A percentile compares a stretch with the other conserved stretches of the same genome.
Conservation (phyloP, 305 asterid genomes). For the Fraxinus xanthoxyloides region DNA sequence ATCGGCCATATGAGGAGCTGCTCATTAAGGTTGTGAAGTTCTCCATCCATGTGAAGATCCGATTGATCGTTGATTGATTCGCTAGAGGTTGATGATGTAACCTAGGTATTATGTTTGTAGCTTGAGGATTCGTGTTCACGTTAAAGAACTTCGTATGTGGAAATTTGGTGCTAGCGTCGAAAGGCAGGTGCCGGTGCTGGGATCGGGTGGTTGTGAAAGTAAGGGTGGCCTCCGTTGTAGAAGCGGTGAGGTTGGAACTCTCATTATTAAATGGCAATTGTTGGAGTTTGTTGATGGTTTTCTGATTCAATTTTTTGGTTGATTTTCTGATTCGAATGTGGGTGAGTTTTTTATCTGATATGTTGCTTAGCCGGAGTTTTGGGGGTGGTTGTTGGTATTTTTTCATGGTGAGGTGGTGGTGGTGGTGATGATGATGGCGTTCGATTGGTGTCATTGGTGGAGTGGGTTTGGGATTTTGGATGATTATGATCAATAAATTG, state of each 20-base stretch:
- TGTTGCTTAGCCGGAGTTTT: too few species aligned
- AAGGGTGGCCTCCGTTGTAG: neutral
- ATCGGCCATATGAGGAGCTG: neutral
- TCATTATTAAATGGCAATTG: neutral
- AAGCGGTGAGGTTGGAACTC: neutral
- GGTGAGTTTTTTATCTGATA: too few species aligned
- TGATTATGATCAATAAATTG: too few species aligned
- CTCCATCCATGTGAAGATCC: neutral
- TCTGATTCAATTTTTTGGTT: too few species aligned
- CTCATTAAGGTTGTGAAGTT: neutral
- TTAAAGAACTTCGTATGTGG: neutral
- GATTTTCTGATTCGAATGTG: too few species aligned
- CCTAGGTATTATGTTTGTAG: neutral
- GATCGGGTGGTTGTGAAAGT: neutral
- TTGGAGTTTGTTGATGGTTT: too few species aligned
- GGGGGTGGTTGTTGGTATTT: too few species aligned
- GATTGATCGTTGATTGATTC: neutral
- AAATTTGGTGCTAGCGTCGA: neutral
- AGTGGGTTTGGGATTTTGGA: too few species aligned
- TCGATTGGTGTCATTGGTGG: too few species aligned
- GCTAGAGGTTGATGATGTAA: neutral
- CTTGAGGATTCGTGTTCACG: neutral
- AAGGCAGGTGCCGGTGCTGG: neutral
- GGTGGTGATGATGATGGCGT: too few species aligned
- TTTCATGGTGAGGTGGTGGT: too few species aligned